These are phyloP conservation scores for Talaromyces pinophilus DNA, from an alignment of 2,329 filamentous ascomycete species.

Conservation along the genomic window DNA sequence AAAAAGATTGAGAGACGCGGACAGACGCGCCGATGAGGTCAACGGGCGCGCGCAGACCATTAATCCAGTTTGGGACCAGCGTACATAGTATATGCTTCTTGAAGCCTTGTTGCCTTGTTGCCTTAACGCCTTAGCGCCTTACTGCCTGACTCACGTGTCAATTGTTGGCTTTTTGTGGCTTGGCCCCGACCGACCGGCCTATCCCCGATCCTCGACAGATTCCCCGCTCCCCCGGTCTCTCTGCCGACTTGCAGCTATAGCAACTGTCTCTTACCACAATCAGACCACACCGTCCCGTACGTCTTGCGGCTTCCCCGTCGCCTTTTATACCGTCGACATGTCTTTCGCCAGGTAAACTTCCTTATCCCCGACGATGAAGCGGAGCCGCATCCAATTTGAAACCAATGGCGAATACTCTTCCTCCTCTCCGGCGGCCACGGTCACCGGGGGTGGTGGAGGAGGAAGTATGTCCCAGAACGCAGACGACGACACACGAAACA, in stretches of 20 bases:
- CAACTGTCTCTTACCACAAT: not conserved
- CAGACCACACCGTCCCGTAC: not conserved
- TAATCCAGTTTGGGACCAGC: constrained; percentile 18
- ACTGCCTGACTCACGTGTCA: not conserved
- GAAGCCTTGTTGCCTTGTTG: not conserved
- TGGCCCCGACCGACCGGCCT: not conserved
- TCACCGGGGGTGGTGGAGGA: constrained; percentile 22
- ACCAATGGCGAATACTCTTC: constrained; percentile 40
- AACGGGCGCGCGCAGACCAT: constrained; percentile 20
- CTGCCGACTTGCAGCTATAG: constrained; percentile 13
- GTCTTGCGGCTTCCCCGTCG: not conserved
- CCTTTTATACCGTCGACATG: constrained; percentile 2
- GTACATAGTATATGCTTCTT: not conserved
- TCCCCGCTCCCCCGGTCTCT: constrained; percentile 17
- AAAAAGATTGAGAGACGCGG: constrained; percentile 14
- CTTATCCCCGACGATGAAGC: constrained; percentile 37
- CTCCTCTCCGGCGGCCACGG: constrained; percentile 32
- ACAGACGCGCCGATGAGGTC: constrained; percentile 22
- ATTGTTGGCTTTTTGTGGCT: not conserved
- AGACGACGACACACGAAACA: constrained; percentile 34
- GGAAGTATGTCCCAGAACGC: constrained; percentile 25
- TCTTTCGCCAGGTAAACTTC: constrained; percentile 5
- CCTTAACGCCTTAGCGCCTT: not conserved
- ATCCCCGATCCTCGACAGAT: constrained; percentile 4
- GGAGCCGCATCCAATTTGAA: constrained; percentile 43